These are phyloP conservation scores for Solanum lignicaule DNA, from an alignment of 257 asterid genomes.

Conservation along the genomic window DNA sequence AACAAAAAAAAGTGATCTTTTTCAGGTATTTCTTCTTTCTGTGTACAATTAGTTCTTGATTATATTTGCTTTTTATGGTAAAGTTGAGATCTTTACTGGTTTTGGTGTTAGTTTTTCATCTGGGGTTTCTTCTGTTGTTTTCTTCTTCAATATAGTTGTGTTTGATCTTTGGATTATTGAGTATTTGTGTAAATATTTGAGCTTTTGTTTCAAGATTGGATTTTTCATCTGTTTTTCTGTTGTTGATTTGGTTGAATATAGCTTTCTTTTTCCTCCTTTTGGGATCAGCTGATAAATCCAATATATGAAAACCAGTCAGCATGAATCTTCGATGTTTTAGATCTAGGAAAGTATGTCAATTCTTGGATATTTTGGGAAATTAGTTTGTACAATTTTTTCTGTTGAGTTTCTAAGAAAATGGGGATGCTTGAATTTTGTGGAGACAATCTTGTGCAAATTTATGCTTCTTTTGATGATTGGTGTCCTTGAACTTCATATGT, in stretches of 20 bases:
- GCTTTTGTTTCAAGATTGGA: background rate
- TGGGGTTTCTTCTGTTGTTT: background rate
- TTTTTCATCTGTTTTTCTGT: background rate
- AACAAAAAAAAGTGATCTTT: background rate
- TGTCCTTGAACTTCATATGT: conserved; percentile 15
- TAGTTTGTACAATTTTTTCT: background rate
- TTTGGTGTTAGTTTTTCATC: background rate
- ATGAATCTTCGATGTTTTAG: conserved; percentile 1
- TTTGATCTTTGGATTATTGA: background rate
- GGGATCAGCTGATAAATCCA: background rate
- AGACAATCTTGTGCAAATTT: background rate
- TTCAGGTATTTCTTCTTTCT: background rate
- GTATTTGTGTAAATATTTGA: background rate
- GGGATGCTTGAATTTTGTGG: background rate
- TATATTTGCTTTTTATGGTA: background rate
- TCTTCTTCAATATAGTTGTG: background rate
- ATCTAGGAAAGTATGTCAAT: conserved; percentile 6
- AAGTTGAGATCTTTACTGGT: conserved; percentile 12
- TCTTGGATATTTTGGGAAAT: background rate
- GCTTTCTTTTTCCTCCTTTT: background rate
- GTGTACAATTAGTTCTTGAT: background rate
- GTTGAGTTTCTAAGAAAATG: background rate
- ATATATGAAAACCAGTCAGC: background rate
- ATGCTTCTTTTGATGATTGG: background rate
- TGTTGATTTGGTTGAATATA: background rate